These are phyloP conservation scores for Phylloporus sp. DNA, from an alignment of 768 basidiomycete species.

Conservation along the genomic window DNA sequence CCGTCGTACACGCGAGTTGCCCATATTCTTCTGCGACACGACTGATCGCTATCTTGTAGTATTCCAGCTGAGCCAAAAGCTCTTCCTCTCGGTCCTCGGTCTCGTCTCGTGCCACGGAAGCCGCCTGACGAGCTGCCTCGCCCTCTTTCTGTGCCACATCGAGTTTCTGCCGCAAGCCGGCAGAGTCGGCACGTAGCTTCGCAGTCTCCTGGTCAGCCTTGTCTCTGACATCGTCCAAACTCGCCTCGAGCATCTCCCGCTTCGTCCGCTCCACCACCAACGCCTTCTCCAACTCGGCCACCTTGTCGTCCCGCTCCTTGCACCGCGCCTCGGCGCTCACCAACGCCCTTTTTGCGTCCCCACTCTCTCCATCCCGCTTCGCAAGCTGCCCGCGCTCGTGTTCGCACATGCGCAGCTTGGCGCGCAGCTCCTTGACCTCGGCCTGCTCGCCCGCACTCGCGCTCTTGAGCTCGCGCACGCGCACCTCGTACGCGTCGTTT, in stretches of 20 bases:
- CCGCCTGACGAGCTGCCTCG: slow-evolving; percentile 30
- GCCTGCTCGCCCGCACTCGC: slow-evolving; percentile 44
- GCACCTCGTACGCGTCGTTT: slow-evolving; percentile 50
- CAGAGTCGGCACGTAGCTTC: slow-evolving; percentile 32
- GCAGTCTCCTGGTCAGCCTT: slow-evolving; percentile 40
- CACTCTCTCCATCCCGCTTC: slow-evolving; percentile 48
- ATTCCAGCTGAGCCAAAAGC: slow-evolving; percentile 49
- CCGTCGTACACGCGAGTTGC: slow-evolving; percentile 42
- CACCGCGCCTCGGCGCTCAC: slow-evolving; percentile 47
- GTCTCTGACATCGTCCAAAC: slow-evolving; percentile 39
- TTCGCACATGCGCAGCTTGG: slow-evolving; percentile 55
- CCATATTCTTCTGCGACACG: slow-evolving; percentile 54
- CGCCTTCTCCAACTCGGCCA: slow-evolving; percentile 54
- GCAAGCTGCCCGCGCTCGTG: slow-evolving; percentile 52
- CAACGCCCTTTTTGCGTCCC: slow-evolving; percentile 48
- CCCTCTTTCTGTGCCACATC: slow-evolving; percentile 36
- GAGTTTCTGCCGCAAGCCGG: slow-evolving; percentile 37
- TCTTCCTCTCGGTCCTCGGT: slow-evolving; percentile 40
- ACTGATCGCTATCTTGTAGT: slow-evolving; percentile 42
- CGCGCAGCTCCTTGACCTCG: slow-evolving; percentile 60
- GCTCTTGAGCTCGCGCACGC: slow-evolving; percentile 60
- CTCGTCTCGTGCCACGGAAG: slow-evolving; percentile 31
- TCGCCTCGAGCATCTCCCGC: slow-evolving; percentile 45
- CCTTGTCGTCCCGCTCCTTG: slow-evolving; percentile 48
- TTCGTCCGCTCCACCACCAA: slow-evolving; percentile 48